These are phyloP conservation scores for Alternaria triticina DNA, from an alignment of 2,329 filamentous ascomycete species.

Conservation along the genomic window DNA sequence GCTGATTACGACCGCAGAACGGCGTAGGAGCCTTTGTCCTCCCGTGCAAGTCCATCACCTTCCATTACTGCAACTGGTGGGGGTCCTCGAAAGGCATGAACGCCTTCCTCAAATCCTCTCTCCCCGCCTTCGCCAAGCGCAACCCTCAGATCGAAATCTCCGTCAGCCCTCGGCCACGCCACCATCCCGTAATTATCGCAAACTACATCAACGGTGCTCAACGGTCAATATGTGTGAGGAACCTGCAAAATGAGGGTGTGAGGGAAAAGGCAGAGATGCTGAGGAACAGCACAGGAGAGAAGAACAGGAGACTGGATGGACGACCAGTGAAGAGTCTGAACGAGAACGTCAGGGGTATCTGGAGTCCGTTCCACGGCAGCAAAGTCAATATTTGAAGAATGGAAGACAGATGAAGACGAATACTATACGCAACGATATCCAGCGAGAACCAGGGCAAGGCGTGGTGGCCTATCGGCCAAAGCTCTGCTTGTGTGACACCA, in stretches of 20 bases:
- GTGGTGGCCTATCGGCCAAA: not conserved
- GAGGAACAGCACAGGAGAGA: conserved; percentile 77
- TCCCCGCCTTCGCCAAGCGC: conserved; percentile 76
- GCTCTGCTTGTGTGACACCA: not conserved
- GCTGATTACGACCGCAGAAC: conserved; percentile 66
- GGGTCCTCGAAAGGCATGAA: conserved; percentile 96
- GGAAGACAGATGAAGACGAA: not conserved
- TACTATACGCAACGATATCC: not conserved
- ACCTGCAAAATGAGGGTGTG: conserved; percentile 80
- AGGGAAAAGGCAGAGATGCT: conserved; percentile 78
- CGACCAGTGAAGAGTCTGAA: conserved; percentile 67
- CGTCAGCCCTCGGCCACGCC: conserved; percentile 86
- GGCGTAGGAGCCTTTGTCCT: conserved; percentile 96
- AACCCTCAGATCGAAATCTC: conserved; percentile 92
- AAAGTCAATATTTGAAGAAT: conserved; percentile 43
- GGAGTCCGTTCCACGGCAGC: conserved; percentile 67
- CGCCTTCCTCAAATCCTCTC: conserved; percentile 78
- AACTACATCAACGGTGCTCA: conserved; percentile 90
- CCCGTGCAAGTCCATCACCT: conserved; percentile 93
- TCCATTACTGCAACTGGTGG: conserved; percentile 97
- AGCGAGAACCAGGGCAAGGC: not conserved
- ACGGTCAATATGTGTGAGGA: conserved; percentile 87
- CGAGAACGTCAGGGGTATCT: conserved; percentile 69
- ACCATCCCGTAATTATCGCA: conserved; percentile 87
- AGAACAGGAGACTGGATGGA: conserved; percentile 63